A percentile compares a stretch with the other conserved stretches of the same genome.
phyloP scores from a whole-genome alignment of 1,139 yeast species.

The Suhomyces guaymorum region DNA sequence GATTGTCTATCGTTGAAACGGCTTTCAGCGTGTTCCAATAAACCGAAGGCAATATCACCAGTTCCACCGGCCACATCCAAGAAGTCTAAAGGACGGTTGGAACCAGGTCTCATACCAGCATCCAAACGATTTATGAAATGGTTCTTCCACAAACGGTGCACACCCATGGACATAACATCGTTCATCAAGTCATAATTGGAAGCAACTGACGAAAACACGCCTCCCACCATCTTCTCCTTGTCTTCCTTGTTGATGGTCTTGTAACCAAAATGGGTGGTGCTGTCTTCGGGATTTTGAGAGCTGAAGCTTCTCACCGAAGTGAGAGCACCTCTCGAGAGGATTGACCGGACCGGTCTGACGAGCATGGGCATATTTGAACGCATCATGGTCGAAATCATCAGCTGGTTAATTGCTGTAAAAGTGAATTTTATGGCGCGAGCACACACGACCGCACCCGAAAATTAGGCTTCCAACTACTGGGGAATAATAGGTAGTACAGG shows the following conservation, averaged over 20 bases:
- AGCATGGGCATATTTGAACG: constrained; percentile 4
- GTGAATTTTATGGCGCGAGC: not conserved
- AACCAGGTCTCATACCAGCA: constrained; percentile 92
- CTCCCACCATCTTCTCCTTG: constrained; percentile 83
- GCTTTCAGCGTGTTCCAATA: constrained; percentile 84
- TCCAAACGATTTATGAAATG: constrained; percentile 86
- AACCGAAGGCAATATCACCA: constrained; percentile 96
- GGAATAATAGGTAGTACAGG: too few species aligned
- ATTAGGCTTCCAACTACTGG: too few species aligned
- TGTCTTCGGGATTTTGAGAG: constrained; percentile 14
- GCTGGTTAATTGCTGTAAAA: not conserved
- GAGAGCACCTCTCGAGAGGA: constrained; percentile 2
- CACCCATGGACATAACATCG: constrained; percentile 95
- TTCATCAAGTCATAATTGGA: constrained; percentile 94
- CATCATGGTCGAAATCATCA: constrained; percentile 4
- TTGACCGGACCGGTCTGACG: constrained; percentile 4
- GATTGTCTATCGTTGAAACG: constrained; percentile 74
- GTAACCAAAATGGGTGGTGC: constrained; percentile 91
- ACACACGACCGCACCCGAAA: not conserved
- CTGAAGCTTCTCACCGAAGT: constrained; percentile 5
- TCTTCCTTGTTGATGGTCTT: constrained; percentile 77
- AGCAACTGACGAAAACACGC: constrained; percentile 93
- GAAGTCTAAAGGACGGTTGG: constrained; percentile 73
- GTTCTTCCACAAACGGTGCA: constrained; percentile 92
- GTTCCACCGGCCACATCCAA: constrained; percentile 99